Conservation (phyloP, 768 basidiomycete species). For the Chalciporus piperatus region DNA sequence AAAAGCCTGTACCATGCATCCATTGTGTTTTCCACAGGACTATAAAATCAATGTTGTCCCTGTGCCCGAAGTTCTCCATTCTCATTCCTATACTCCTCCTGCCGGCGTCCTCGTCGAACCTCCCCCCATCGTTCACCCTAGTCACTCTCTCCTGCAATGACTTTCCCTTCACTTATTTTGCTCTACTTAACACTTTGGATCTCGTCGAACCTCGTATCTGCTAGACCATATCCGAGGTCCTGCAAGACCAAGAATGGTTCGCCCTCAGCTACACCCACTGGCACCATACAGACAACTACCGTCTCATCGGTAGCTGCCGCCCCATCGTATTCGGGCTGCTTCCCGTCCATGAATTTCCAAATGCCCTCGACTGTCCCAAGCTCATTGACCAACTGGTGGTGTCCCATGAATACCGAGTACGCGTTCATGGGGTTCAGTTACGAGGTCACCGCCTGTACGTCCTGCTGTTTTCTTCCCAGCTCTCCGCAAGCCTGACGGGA, state of each 20-base stretch:
- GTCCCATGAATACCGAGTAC: conserved; percentile 59
- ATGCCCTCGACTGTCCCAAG: conserved; percentile 53
- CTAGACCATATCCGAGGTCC: conserved; percentile 14
- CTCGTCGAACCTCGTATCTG: conserved; percentile 5
- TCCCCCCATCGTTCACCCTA: not conserved
- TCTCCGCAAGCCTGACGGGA: not conserved
- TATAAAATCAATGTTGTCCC: conserved; percentile 5
- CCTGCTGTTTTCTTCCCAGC: not conserved
- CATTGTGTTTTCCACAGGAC: conserved; percentile 1
- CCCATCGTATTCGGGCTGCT: conserved; percentile 24
- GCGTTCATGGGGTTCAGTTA: conserved; percentile 79
- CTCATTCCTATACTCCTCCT: not conserved
- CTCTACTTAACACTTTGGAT: conserved; percentile 11
- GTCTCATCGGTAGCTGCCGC: not conserved
- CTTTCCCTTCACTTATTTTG: not conserved
- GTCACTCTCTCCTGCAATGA: conserved; percentile 11
- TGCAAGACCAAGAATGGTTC: conserved; percentile 1
- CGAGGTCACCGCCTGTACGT: conserved; percentile 62
- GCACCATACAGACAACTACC: not conserved
- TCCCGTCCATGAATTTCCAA: conserved; percentile 43
- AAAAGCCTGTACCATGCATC: not conserved
- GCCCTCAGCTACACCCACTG: not conserved
- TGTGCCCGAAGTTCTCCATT: not conserved
- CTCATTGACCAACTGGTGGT: conserved; percentile 60
- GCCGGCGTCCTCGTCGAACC: conserved; percentile 2